A percentile compares a stretch with the other conserved stretches of the same genome.
phyloP scores from a whole-genome alignment of 805 yeast species.

The Metschnikowia gelsemii region DNA sequence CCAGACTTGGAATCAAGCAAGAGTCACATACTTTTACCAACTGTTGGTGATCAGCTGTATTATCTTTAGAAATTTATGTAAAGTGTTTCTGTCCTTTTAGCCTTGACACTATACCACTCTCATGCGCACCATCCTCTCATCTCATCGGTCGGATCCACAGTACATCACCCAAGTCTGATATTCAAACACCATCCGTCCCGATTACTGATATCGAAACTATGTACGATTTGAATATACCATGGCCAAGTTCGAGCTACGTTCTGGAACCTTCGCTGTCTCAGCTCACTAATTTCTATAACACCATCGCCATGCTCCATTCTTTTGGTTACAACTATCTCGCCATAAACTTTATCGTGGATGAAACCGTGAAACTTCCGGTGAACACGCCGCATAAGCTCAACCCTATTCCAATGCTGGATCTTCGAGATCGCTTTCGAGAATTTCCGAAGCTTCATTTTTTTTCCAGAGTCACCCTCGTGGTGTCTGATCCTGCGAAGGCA shows the following conservation, averaged over 20 bases:
- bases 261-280: slow-evolving; percentile 43
- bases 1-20: too few species aligned
- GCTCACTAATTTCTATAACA: slow-evolving; percentile 45
- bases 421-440: slow-evolving; percentile 19
- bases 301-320: slow-evolving; percentile 52
- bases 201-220: slow-evolving; percentile 4
- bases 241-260: slow-evolving; percentile 59
- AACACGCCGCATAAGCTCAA: slow-evolving; percentile 45
- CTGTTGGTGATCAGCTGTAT: too few species aligned
- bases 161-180: background rate
- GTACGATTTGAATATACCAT: slow-evolving; percentile 68
- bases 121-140: background rate
- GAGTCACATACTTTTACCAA: too few species aligned
- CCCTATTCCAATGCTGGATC: slow-evolving; percentile 42
- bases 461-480: slow-evolving; percentile 70
- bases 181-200: background rate
- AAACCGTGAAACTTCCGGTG: slow-evolving; percentile 52
- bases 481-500: slow-evolving; percentile 76
- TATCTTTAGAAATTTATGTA: too few species aligned
- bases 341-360: slow-evolving; percentile 59
- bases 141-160: background rate
- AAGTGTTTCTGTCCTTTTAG: too few species aligned
- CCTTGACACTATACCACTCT: too few species aligned
- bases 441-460: slow-evolving; percentile 46
- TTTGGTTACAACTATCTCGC: slow-evolving; percentile 79